These are phyloP conservation scores for Globisporangium cederbergense DNA, from an alignment of 352 stramenopile species.

Conservation along the genomic window DNA sequence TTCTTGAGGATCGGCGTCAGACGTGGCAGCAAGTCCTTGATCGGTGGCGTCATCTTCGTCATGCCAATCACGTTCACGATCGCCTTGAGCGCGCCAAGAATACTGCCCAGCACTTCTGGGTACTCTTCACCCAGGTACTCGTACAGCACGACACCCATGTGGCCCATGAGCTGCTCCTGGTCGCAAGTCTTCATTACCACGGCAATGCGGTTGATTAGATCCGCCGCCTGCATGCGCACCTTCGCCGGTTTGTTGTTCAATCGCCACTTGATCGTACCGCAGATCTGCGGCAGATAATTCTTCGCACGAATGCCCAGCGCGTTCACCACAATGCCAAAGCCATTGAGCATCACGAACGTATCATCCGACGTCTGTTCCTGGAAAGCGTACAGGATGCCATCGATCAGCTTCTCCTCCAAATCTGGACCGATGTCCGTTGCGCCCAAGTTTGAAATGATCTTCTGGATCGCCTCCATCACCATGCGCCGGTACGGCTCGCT, in stretches of 20 bases:
- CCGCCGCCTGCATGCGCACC: conserved; percentile 98
- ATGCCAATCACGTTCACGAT: conserved; percentile 99
- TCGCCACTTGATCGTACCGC: conserved; percentile 98
- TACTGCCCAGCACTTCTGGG: conserved; percentile 97
- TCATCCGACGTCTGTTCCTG: conserved; percentile 96
- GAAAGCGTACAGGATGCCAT: conserved; percentile 99
- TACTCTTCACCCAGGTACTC: conserved; percentile 99
- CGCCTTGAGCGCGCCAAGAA: conserved; percentile 96
- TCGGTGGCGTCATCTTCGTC: conserved; percentile 99
- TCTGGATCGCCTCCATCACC: conserved; percentile 99
- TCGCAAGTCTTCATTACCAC: conserved; percentile 98
- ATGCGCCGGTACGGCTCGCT: conserved; percentile 98
- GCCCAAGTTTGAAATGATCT: conserved; percentile 97
- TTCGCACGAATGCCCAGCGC: conserved; percentile 96
- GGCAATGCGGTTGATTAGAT: conserved; percentile 98
- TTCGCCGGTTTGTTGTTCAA: conserved; percentile 99
- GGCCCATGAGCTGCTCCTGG: conserved; percentile 98
- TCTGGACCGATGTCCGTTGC: conserved; percentile 95
- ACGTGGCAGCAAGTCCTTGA: conserved; percentile 97
- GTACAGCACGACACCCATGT: conserved; percentile 99
- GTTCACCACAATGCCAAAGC: conserved; percentile 98
- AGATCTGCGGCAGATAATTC: conserved; percentile 99
- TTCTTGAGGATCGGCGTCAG: conserved; percentile 99
- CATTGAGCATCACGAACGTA: conserved; percentile 95
- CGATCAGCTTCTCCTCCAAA: conserved; percentile 99